phyloP scores from a whole-genome alignment of 2,329 filamentous ascomycete species.

The Sclerotinia minor region DNA sequence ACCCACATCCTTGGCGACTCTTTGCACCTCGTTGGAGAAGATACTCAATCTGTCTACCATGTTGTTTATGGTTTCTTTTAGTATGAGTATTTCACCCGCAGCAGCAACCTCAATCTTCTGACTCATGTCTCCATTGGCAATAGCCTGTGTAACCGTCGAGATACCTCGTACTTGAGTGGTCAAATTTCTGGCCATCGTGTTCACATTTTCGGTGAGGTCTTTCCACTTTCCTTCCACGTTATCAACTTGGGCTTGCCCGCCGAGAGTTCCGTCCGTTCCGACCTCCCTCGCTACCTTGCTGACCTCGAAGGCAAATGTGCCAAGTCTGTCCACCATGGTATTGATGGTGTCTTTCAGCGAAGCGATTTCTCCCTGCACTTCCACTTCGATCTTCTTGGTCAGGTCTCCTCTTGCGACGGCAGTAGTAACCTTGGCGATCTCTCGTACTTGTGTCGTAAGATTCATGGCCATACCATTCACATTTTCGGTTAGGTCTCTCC shows the following conservation, averaged over 20 bases:
- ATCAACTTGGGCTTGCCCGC: conserved; percentile 89
- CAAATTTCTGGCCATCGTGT: conserved; percentile 70
- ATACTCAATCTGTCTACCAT: conserved; percentile 95
- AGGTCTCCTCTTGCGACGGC: conserved; percentile 93
- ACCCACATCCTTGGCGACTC: conserved; percentile 93
- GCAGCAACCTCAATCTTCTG: conserved; percentile 94
- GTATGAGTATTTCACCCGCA: conserved; percentile 87
- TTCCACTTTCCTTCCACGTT: conserved; percentile 98
- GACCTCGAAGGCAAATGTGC: conserved; percentile 94
- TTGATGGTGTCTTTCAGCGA: conserved; percentile 98
- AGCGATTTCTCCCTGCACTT: conserved; percentile 90
- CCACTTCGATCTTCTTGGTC: conserved; percentile 92
- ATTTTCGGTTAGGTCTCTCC: conserved; percentile 91
- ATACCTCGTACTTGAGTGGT: conserved; percentile 82
- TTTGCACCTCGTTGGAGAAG: conserved; percentile 94
- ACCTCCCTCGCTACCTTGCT: conserved; percentile 94
- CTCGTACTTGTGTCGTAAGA: conserved; percentile 92
- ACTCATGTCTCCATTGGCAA: conserved; percentile 93
- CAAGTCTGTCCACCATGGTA: conserved; percentile 96
- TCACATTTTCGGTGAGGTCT: conserved; percentile 88
- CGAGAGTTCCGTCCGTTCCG: conserved; percentile 91
- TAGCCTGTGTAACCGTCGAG: conserved; percentile 90
- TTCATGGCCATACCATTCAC: conserved; percentile 99
- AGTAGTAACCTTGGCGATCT: conserved; percentile 95
- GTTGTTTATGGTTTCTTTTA: conserved; percentile 98